A percentile compares a stretch with the other conserved stretches of the same genome.
Evolutionary conservation across 2,329 filamentous ascomycete species (phyloP).

Genomic region (Zymoseptoria crescenta): DNA sequence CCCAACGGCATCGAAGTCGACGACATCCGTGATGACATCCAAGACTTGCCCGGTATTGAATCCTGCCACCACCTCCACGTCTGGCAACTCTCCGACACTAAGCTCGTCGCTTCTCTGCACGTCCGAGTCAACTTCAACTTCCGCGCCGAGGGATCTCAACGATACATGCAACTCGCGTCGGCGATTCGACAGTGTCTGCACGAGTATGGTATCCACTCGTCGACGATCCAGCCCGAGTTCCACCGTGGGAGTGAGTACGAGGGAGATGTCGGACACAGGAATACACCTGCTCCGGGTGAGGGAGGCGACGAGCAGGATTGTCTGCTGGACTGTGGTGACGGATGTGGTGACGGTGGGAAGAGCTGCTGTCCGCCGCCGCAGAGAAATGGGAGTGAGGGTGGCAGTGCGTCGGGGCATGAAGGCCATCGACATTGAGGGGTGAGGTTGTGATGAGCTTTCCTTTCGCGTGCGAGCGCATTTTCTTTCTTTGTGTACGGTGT

Average conservation of each 20-base stretch:
- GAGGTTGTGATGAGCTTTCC: not conserved
- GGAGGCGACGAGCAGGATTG: slow-evolving; percentile 32
- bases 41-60: slow-evolving; percentile 72
- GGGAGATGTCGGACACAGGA: slow-evolving; percentile 35
- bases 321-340: slow-evolving; percentile 38
- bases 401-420: slow-evolving; percentile 8
- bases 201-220: slow-evolving; percentile 91
- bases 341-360: slow-evolving; percentile 33
- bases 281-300: slow-evolving; percentile 13
- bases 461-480: not conserved
- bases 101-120: slow-evolving; percentile 87
- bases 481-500: not conserved
- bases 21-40: slow-evolving; percentile 87
- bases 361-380: slow-evolving; percentile 33
- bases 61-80: slow-evolving; percentile 95
- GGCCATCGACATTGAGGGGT: slow-evolving; percentile 9
- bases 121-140: slow-evolving; percentile 88
- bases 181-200: slow-evolving; percentile 83
- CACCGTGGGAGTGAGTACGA: slow-evolving; percentile 28
- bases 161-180: slow-evolving; percentile 85
- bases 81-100: slow-evolving; percentile 94
- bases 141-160: slow-evolving; percentile 61
- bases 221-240: slow-evolving; percentile 93
- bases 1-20: slow-evolving; percentile 80
- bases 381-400: slow-evolving; percentile 5